Conservation (phyloP, 345 rosid genomes). For the Sisymbrium irio region DNA sequence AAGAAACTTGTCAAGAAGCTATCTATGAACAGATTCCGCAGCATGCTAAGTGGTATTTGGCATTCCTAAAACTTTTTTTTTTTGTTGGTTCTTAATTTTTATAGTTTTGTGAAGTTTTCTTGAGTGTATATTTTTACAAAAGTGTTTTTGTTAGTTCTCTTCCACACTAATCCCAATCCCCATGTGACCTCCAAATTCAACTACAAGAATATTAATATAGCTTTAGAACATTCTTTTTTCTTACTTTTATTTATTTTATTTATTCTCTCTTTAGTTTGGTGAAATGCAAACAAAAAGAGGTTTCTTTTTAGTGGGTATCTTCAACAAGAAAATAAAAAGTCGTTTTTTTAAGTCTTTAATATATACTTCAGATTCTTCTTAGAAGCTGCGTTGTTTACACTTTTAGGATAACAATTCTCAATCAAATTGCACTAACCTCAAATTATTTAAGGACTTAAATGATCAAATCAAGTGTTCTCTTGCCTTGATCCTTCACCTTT, state of each 20-base stretch:
- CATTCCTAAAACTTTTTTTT: conserved; percentile 41
- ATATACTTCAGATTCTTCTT: conserved; percentile 32
- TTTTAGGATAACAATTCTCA: conserved; percentile 8
- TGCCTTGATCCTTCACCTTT: background rate
- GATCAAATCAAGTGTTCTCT: background rate
- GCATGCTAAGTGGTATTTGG: conserved; percentile 78
- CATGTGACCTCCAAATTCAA: conserved; percentile 36
- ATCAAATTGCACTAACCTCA: conserved; percentile 4
- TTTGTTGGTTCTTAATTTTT: background rate
- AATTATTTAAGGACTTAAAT: background rate
- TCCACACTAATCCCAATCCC: conserved; percentile 25
- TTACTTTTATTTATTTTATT: background rate
- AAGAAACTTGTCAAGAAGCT: conserved; percentile 78
- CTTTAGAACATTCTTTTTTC: conserved; percentile 25
- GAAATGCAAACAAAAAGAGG: conserved; percentile 32
- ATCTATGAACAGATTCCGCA: conserved; percentile 66
- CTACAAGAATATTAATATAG: conserved; percentile 30
- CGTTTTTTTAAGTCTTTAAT: conserved; percentile 5
- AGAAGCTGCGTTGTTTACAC: conserved; percentile 27
- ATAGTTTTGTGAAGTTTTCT: conserved; percentile 30
- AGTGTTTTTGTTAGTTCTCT: conserved; percentile 37
- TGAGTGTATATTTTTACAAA: conserved; percentile 39
- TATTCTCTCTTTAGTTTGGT: conserved; percentile 15
- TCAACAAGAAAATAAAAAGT: background rate
- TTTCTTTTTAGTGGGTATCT: conserved; percentile 21